Base-by-base conservation (phyloP, 176 grass and related monocot genomes). In the Phoenix dactylifera region DNA sequence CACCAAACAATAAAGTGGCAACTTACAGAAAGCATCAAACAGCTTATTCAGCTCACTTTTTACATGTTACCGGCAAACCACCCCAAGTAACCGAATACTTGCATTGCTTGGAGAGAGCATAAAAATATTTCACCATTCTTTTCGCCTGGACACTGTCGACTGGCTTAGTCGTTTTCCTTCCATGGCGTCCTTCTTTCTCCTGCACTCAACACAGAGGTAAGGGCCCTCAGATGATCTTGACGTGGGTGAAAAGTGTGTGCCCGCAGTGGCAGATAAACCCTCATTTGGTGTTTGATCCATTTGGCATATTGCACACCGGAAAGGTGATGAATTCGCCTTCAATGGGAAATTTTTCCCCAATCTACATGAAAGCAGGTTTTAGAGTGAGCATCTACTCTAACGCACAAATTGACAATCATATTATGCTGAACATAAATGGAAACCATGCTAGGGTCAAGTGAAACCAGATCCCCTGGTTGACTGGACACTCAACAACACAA, bases 161-260 rank as follows among this genome's bases (percentile, higher is more conserved):
- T 50, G 68, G 24, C 49, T 76, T 44, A 76, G 83, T 61, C 85
- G 15, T 71, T 98, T 98, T 72, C 93, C 93, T 75, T 97, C 93
- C 87, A 92, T 97, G 26, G 87, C 87, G 67, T 97, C 93, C 67
- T 97, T 97, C 87, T 97, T 97, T 76, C 78, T 91, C 64, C 70
- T 85, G 89, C 93, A 97, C 26, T 80, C 81, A 0, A 65, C 64
- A 70, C 93, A 97, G 63, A 97, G 93, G 67, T 83, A 88, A 75
- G 93, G 93, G 57, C 87, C 73, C 2, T 58, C 57, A 78, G 60
- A 64, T 48, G 67, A 75, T 74, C 63, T 80, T 71, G 78, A 87
- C 70, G 78, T 60, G 63, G 75, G 60, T 49, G 83, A 71, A 61
- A 74, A 79, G 39, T 17, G 77, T 71, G 74, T 57, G 49, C 71